Conservation (phyloP, 225 moss, liverwort and hornwort genomes). For the Physcomitrium patens region DNA sequence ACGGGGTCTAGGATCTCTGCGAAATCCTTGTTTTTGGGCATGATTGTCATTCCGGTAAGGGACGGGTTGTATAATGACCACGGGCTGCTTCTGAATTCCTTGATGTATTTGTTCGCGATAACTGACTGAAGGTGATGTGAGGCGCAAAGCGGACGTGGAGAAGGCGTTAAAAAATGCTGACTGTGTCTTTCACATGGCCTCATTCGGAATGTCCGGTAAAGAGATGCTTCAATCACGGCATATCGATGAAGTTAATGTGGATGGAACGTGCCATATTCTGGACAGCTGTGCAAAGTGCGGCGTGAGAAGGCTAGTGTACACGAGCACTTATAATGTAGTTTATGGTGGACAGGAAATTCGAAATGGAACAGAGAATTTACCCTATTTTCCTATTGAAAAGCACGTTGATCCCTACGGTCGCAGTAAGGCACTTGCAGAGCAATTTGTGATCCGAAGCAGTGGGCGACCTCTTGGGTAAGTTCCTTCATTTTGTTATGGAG, state of each 20-base stretch:
- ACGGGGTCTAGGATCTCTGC: neutral
- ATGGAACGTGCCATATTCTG: slow-evolving; percentile 82
- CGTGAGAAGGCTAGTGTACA: slow-evolving; percentile 80
- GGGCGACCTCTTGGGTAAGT: slow-evolving; percentile 63
- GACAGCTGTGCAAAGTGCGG: slow-evolving; percentile 71
- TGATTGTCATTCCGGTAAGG: slow-evolving; percentile 8
- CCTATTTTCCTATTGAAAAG: slow-evolving; percentile 75
- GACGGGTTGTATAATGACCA: neutral
- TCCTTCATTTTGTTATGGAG: slow-evolving; percentile 1
- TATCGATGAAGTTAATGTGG: slow-evolving; percentile 89
- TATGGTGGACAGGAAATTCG: slow-evolving; percentile 86
- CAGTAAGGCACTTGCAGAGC: slow-evolving; percentile 88
- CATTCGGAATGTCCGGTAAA: slow-evolving; percentile 92
- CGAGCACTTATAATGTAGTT: slow-evolving; percentile 91
- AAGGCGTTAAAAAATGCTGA: slow-evolving; percentile 68
- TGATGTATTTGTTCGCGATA: slow-evolving; percentile 16
- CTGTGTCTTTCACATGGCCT: slow-evolving; percentile 91
- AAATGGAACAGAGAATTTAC: slow-evolving; percentile 77
- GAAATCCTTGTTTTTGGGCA: slow-evolving; percentile 8
- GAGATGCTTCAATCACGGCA: slow-evolving; percentile 85
- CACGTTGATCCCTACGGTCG: slow-evolving; percentile 86
- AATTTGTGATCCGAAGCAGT: slow-evolving; percentile 75
- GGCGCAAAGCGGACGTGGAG: slow-evolving; percentile 67
- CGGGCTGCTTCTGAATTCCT: slow-evolving; percentile 25
- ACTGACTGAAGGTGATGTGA: slow-evolving; percentile 73